These are phyloP conservation scores for Schizonepeta tenuifolia DNA, from an alignment of 257 asterid genomes.

Conservation along the genomic window DNA sequence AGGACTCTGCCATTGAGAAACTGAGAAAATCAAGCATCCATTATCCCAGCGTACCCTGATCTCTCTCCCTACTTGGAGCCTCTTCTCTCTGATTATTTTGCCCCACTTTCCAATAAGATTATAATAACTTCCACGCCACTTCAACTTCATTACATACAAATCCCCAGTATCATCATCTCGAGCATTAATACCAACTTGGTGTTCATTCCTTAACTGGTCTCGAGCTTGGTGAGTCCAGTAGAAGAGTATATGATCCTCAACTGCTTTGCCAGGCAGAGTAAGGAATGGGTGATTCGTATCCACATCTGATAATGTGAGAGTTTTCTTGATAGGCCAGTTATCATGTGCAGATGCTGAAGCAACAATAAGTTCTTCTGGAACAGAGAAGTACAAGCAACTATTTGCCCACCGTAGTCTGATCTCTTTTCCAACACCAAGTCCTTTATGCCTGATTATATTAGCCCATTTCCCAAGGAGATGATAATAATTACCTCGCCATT, in stretches of 20 bases:
- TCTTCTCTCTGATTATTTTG: constrained; percentile 53
- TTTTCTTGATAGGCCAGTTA: constrained; percentile 55
- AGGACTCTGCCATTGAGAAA: constrained; percentile 42
- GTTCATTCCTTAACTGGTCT: constrained; percentile 54
- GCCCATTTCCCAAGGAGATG: constrained; percentile 55
- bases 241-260: constrained; percentile 55
- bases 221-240: constrained; percentile 53
- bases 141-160: constrained; percentile 52
- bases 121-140: constrained; percentile 20
- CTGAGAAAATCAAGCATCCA: constrained; percentile 55
- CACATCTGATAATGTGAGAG: constrained; percentile 56
- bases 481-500: constrained; percentile 51
- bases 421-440: constrained; percentile 55
- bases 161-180: constrained; percentile 57
- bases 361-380: constrained; percentile 39
- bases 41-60: constrained; percentile 58
- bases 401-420: constrained; percentile 52
- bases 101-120: constrained; percentile 44
- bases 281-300: constrained; percentile 60
- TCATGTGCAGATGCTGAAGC: constrained; percentile 40
- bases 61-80: constrained; percentile 53
- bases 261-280: constrained; percentile 58
- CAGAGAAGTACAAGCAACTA: constrained; percentile 50
- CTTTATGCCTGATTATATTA: constrained; percentile 46
- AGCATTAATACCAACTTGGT: constrained; percentile 49